phyloP scores from a whole-genome alignment of 208 protist genomes.

The Entamoeba invadens region DNA sequence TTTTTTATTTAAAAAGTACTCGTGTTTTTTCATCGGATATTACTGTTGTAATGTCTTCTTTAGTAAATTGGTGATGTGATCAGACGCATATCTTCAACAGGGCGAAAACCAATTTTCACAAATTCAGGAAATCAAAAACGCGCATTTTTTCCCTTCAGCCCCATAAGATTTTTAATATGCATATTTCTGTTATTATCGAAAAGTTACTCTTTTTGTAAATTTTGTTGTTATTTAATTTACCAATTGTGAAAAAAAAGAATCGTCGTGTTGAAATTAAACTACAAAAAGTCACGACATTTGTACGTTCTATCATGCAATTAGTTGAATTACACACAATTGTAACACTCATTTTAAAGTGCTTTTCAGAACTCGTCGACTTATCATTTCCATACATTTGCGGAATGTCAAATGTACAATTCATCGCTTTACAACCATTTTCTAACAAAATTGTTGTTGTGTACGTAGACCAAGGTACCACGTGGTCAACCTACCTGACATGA shows the following conservation, averaged over 20 bases:
- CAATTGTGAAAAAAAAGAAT: not conserved
- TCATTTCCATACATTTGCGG: not conserved
- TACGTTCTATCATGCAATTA: not conserved
- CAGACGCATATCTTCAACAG: not conserved
- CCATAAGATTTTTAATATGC: not conserved
- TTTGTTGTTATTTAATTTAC: not conserved
- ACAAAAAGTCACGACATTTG: not conserved
- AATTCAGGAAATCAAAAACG: not conserved
- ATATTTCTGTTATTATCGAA: not conserved
- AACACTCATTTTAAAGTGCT: not conserved
- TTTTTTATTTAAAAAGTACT: not conserved
- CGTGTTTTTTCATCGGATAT: not conserved
- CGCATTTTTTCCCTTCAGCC: not conserved
- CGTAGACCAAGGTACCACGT: not conserved
- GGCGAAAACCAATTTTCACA: not conserved
- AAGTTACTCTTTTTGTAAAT: not conserved
- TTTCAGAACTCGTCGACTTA: not conserved
- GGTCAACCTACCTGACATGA: not conserved
- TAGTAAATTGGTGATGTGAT: not conserved
- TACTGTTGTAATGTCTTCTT: not conserved
- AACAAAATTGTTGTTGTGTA: not conserved
- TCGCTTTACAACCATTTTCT: not conserved
- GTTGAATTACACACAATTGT: not conserved
- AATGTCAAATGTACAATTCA: not conserved
- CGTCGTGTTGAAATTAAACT: not conserved